These are phyloP conservation scores for Trametes gibbosa DNA, from an alignment of 768 basidiomycete species.

Conservation along the genomic window DNA sequence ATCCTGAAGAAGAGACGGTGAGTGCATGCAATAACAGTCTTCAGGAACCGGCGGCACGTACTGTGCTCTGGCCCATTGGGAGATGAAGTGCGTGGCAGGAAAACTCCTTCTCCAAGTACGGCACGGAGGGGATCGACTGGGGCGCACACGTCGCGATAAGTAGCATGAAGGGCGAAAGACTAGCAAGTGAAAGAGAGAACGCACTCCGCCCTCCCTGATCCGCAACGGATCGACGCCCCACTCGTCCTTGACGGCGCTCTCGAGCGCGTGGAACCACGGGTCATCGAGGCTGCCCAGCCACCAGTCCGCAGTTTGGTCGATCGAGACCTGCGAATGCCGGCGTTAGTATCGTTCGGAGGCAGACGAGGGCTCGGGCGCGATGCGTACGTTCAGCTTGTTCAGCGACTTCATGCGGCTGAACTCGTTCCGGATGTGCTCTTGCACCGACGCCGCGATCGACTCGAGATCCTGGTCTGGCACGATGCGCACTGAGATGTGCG, in stretches of 20 bases:
- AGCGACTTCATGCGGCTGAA: conserved; percentile 64
- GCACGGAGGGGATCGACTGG: conserved; percentile 95
- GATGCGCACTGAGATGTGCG: conserved; percentile 86
- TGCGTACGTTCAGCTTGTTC: conserved; percentile 68
- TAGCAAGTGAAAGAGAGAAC: neutral
- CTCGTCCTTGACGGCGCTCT: conserved; percentile 77
- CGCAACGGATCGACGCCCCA: conserved; percentile 86
- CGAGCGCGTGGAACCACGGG: conserved; percentile 83
- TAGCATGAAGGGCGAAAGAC: neutral
- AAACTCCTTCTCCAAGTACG: conserved; percentile 91
- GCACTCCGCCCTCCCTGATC: conserved; percentile 90
- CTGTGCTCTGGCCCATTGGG: conserved; percentile 90
- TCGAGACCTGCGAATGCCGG: conserved; percentile 50
- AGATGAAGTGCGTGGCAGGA: conserved; percentile 87
- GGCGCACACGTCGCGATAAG: too few relatives aligned
- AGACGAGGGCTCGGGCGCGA: neutral
- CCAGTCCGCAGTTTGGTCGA: conserved; percentile 90
- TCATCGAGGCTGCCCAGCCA: conserved; percentile 91
- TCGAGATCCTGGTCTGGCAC: conserved; percentile 91
- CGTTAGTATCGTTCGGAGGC: too few relatives aligned
- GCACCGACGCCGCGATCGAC: conserved; percentile 59
- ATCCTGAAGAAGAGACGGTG: conserved; percentile 46
- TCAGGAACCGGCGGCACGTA: conserved; percentile 35
- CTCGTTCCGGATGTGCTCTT: conserved; percentile 51
- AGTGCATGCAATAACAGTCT: neutral